Evolutionary conservation across 495 filamentous ascomycete genomes (phyloP).

Genomic region (Terfezia boudieri): DNA sequence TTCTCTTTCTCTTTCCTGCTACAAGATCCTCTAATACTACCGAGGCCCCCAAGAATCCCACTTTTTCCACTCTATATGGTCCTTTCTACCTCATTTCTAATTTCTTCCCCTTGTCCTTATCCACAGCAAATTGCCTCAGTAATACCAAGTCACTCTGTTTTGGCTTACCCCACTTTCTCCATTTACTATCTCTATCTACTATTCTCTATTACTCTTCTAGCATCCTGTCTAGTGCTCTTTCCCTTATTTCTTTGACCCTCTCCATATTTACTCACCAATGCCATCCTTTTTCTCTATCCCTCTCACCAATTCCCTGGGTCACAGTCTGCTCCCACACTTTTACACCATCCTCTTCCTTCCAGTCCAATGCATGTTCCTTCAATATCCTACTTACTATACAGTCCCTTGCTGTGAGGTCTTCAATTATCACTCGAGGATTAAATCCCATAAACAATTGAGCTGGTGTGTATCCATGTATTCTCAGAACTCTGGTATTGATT

Average conservation of each 20-base stretch:
- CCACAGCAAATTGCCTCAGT: neutral
- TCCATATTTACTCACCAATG: neutral
- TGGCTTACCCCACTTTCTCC: too few relatives aligned
- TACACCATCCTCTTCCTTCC: too few relatives aligned
- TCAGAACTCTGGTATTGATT: neutral
- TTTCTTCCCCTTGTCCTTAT: conserved; percentile 1
- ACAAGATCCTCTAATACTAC: neutral
- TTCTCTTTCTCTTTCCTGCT: neutral
- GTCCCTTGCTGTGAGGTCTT: neutral
- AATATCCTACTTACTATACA: neutral
- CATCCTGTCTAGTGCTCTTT: neutral
- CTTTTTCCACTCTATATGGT: neutral
- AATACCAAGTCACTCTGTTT: neutral
- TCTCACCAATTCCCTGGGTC: too few relatives aligned
- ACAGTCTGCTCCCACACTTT: too few relatives aligned
- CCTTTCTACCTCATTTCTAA: conserved; percentile 3
- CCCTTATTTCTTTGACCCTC: neutral
- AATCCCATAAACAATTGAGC: conserved; percentile 1
- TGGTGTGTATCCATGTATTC: neutral
- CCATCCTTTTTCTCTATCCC: neutral
- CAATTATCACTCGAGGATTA: neutral
- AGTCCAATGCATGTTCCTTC: too few relatives aligned
- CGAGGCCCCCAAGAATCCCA: neutral
- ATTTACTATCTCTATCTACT: neutral
- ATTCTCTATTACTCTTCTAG: neutral